Percentiles rank a stretch among this genome's conserved stretches.
Conservation (phyloP, 495 filamentous ascomycete species). For the Staphylotrichum tortipilum region DNA sequence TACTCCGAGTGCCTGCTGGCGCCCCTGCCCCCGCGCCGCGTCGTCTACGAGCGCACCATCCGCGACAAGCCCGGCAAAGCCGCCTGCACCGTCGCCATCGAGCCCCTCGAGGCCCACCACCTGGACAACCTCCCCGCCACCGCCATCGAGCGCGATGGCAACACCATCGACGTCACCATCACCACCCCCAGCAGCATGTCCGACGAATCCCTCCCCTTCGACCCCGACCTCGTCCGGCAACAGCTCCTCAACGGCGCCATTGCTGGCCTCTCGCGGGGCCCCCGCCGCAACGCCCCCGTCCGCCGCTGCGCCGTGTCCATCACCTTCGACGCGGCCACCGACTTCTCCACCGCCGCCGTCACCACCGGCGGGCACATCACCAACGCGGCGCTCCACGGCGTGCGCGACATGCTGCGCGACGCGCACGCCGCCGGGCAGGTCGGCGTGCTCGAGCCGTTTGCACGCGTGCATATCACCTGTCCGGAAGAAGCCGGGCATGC, state of each 20-base stretch:
- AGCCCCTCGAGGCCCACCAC: slow-evolving; percentile 46
- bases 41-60: slow-evolving; percentile 66
- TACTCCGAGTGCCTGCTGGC: slow-evolving; percentile 73
- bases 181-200: slow-evolving; percentile 20
- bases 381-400: slow-evolving; percentile 65
- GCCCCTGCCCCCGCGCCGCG: slow-evolving; percentile 43
- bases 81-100: slow-evolving; percentile 58
- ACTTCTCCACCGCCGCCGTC: slow-evolving; percentile 48
- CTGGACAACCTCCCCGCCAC: slow-evolving; percentile 23
- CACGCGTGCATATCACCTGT: slow-evolving; percentile 74
- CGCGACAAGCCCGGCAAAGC: slow-evolving; percentile 74
- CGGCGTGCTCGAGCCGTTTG: slow-evolving; percentile 82
- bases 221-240: slow-evolving; percentile 50
- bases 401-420: slow-evolving; percentile 54
- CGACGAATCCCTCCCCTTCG: slow-evolving; percentile 40
- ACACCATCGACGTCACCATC: slow-evolving; percentile 52
- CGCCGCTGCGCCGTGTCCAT: slow-evolving; percentile 60
- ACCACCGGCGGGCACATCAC: slow-evolving; percentile 68
- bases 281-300: slow-evolving; percentile 65
- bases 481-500: slow-evolving; percentile 72
- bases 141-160: slow-evolving; percentile 41
- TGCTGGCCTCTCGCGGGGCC: slow-evolving; percentile 81
- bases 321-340: slow-evolving; percentile 52
- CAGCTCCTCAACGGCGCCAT: slow-evolving; percentile 68
- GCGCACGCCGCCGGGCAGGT: slow-evolving; percentile 40